These are phyloP conservation scores for Triticum dicoccoides DNA, from an alignment of 176 grass and related monocot genomes.

Conservation along the genomic window DNA sequence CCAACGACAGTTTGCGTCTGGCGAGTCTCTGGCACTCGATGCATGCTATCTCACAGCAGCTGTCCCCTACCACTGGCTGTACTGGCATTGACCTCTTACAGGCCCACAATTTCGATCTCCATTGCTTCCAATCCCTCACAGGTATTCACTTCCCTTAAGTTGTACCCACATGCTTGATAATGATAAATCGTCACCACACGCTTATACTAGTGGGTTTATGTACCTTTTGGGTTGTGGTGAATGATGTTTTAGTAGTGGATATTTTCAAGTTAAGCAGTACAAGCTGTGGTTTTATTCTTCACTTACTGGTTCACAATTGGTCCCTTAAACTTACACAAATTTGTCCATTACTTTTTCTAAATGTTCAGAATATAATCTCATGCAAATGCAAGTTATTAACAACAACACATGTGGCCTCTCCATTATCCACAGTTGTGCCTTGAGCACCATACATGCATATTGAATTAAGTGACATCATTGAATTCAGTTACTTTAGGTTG, in stretches of 20 bases:
- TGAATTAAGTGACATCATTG: neutral
- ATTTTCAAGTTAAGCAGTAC: neutral
- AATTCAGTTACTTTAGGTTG: neutral
- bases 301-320: neutral
- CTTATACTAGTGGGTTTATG: neutral
- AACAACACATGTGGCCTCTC: neutral
- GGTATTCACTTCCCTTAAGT: slow-evolving; percentile 39
- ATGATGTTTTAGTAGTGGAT: neutral
- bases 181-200: neutral
- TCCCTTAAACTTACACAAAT: neutral
- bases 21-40: slow-evolving; percentile 98
- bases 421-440: neutral
- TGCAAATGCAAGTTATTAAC: neutral
- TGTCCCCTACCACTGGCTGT: slow-evolving; percentile 74
- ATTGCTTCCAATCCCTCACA: slow-evolving; percentile 93
- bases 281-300: neutral
- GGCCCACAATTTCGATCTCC: slow-evolving; percentile 90
- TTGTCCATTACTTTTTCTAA: neutral
- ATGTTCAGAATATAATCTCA: neutral
- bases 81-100: slow-evolving; percentile 78
- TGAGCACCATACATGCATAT: neutral
- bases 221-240: neutral
- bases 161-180: neutral
- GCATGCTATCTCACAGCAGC: slow-evolving; percentile 96
- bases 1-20: slow-evolving; percentile 81